Conservation (phyloP, 164 flowering plant species). For the grape (Vitis vinifera) region DNA sequence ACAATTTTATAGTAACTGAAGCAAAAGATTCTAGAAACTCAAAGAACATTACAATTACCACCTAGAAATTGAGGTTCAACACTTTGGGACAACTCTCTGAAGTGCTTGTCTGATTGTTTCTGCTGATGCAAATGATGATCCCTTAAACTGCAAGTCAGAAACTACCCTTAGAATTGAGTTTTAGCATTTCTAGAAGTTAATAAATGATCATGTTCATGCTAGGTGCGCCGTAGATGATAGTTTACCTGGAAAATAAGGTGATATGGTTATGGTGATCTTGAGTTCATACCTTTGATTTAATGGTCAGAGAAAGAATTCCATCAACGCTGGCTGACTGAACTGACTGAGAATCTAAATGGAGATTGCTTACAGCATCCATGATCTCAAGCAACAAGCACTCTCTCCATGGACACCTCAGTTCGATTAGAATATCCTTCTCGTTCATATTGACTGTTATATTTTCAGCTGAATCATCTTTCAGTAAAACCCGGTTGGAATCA, state of each 20-base stretch:
- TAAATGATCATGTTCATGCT: background rate
- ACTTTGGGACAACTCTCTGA: constrained; percentile 39
- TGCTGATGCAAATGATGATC: constrained; percentile 40
- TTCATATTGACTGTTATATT: constrained; percentile 35
- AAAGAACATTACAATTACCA: background rate
- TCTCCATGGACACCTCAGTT: constrained; percentile 67
- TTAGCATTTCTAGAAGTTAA: too few relatives aligned
- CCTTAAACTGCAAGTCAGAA: constrained; percentile 49
- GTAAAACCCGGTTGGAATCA: constrained; percentile 24
- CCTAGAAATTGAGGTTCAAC: constrained; percentile 19
- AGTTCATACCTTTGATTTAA: constrained; percentile 69
- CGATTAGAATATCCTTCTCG: constrained; percentile 50
- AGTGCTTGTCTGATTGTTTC: constrained; percentile 57
- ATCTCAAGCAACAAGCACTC: constrained; percentile 66
- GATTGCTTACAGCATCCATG: constrained; percentile 59
- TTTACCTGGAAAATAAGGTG: too few relatives aligned
- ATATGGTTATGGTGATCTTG: background rate
- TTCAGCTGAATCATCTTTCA: constrained; percentile 29
- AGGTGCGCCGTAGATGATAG: background rate
- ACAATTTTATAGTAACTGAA: background rate
- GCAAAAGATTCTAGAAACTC: background rate
- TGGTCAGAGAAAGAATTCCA: constrained; percentile 56
- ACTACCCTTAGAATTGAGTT: too few relatives aligned
- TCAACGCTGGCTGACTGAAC: constrained; percentile 74
- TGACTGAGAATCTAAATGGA: constrained; percentile 61